phyloP scores from a whole-genome alignment of 2,329 filamentous ascomycete species.

The Nectriaceae sp. region DNA sequence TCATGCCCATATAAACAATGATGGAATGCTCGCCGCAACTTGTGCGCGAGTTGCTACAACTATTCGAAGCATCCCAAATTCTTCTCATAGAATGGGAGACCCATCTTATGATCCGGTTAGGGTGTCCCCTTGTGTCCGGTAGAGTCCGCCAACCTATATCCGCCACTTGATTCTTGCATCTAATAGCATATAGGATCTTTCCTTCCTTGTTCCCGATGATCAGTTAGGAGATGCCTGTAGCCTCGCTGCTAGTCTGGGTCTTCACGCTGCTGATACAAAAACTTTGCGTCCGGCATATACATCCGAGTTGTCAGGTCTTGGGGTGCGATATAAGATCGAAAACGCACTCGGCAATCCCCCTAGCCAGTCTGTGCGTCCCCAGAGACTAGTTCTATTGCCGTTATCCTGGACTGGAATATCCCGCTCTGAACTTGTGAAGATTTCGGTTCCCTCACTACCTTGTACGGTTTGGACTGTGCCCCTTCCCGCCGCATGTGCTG shows the following conservation, averaged over 20 bases:
- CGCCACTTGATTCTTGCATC: not conserved
- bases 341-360: not conserved
- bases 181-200: slow-evolving; percentile 2
- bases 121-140: slow-evolving; percentile 2
- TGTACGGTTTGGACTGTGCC: slow-evolving; percentile 4
- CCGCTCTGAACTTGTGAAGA: not conserved
- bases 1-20: too few species aligned
- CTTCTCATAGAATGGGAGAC: slow-evolving; percentile 7
- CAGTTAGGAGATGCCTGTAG: not conserved
- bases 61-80: not conserved
- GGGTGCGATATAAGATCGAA: not conserved
- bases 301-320: not conserved
- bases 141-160: not conserved
- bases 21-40: too few species aligned
- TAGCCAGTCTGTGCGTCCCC: not conserved
- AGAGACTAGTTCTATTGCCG: slow-evolving; percentile 3
- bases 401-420: slow-evolving; percentile 5
- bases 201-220: slow-evolving; percentile 5
- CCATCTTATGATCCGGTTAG: not conserved
- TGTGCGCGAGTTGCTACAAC: too few species aligned
- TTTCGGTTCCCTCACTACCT: not conserved
- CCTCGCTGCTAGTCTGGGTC: slow-evolving; percentile 1
- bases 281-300: slow-evolving; percentile 1
- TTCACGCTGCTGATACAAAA: not conserved
- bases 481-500: not conserved